Evolutionary conservation across 176 grass and related monocot species (phyloP), one percentile per base, ranked within the genome.

Genomic region (Elaeis guineensis): DNA sequence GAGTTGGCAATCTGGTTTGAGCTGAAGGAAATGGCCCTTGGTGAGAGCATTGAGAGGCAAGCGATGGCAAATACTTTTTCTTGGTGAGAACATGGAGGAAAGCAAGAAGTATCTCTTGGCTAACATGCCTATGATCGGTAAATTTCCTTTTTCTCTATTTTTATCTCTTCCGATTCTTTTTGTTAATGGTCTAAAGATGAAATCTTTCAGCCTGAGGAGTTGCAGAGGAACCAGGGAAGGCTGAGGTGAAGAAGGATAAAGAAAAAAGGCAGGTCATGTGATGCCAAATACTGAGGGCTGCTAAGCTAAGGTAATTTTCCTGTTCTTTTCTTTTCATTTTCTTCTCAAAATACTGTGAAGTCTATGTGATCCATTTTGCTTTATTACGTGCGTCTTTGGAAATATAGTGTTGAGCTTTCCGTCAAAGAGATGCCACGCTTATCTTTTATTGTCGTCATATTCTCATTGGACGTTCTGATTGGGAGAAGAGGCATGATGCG

Each of bases 401-500:
- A 22, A 22, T 22, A 22, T 22, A 22, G 21, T 22, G 21, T 22
- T 22, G 21, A 22, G 21, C 21, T 22, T 22, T 22, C 1, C 21
- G n/a, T n/a, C n/a, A n/a, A n/a, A n/a, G n/a, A n/a, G n/a, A n/a
- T n/a, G n/a, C n/a, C n/a, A n/a, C n/a, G n/a, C n/a, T n/a, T n/a
- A n/a, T n/a, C n/a, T n/a, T n/a, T n/a, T n/a, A n/a, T n/a, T n/a
- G n/a, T n/a, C n/a, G n/a, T 22, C 21, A 22, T 22, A 22, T 22
- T 64, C 55, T 86, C 51, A 61, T 54, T 56, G 63, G 69, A 28
- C 82, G 85, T 24, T 69, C 15, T 2, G 90, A 86, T 70, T 95
- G 90, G 90, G 79, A 95, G 69, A 82, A 77, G 50, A 78, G 44
- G 55, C 73, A 86, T 21, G 76, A 89, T 79, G 90, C 89, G 44